These are phyloP conservation scores for Purpureocillium lavendulum DNA, from an alignment of 2,329 filamentous ascomycete genomes.

Conservation along the genomic window DNA sequence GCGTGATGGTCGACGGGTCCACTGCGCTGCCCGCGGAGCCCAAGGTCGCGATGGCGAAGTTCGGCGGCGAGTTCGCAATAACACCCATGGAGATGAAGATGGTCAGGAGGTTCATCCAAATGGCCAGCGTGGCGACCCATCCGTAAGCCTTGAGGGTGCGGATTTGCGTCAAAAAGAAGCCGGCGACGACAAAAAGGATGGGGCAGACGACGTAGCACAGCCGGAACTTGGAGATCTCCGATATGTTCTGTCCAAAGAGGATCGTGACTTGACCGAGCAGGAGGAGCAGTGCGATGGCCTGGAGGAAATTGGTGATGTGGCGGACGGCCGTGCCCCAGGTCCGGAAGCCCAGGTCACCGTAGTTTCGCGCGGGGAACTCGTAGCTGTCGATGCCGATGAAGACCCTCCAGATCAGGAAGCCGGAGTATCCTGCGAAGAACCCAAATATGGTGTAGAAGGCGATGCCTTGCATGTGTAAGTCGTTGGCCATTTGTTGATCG, in stretches of 20 bases:
- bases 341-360: slow-evolving; percentile 39
- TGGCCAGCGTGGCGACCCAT: slow-evolving; percentile 45
- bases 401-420: slow-evolving; percentile 35
- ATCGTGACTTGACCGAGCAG: slow-evolving; percentile 45
- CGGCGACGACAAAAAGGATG: slow-evolving; percentile 38
- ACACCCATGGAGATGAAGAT: slow-evolving; percentile 49
- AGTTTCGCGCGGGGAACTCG: slow-evolving; percentile 35
- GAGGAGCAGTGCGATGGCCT: slow-evolving; percentile 38
- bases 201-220: slow-evolving; percentile 46
- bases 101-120: slow-evolving; percentile 47
- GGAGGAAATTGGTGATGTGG: slow-evolving; percentile 38
- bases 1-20: slow-evolving; percentile 16
- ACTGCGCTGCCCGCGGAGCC: slow-evolving; percentile 19
- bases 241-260: slow-evolving; percentile 43
- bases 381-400: slow-evolving; percentile 28
- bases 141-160: slow-evolving; percentile 45
- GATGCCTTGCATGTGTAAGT: slow-evolving; percentile 18
- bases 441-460: slow-evolving; percentile 37
- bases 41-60: slow-evolving; percentile 17
- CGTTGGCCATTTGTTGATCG: no score
- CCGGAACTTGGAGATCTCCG: slow-evolving; percentile 38
- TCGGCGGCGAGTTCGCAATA: slow-evolving; percentile 39
- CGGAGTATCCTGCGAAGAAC: slow-evolving; percentile 24
- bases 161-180: slow-evolving; percentile 46
- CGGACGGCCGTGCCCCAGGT: slow-evolving; percentile 34